Base-by-base conservation (phyloP, 1,139 yeast genomes). In the Zygotorulaspora mrakii region DNA sequence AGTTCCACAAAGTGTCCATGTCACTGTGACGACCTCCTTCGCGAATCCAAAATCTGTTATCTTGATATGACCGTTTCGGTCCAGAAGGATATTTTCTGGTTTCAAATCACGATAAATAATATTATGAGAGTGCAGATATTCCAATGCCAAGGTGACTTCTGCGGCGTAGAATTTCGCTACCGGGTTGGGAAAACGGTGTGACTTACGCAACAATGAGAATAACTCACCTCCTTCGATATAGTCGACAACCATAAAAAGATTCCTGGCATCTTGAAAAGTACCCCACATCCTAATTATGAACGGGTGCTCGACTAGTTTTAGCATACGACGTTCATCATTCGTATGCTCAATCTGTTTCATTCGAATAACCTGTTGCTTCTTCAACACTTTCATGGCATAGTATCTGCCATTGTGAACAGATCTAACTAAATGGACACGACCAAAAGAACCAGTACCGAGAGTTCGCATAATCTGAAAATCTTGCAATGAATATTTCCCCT, bases 341-440 rank as follows among this genome's bases (percentile, higher is more conserved):
- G 97, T 91, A 64, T 91, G 98, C 61, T 91, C 97, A 49, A 91
- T 94, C 67, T 91, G 98, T 65, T 89, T 91, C 96, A 89, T 87
- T 55, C 84, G 82, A 42, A 91, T 89, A 44, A 91, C 94, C 59
- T 89, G 86, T 27, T 84, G 86, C 66, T 91, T 91, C 55, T 88
- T 88, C 53, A 91, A 73, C 24, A 88, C 95, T 60, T 91, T 91
- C 68, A 91, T 87, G 33, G 97, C 97, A 62, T 91, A 91, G 65
- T 81, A 91, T 29, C 97, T 73, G 38, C 94, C 91, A 67, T 91
- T 91, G 66, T 91, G 98, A 36, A 88, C 85, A 7, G 94, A 82
- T 46, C 96, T 71, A 3, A 91, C 96, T 48, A 91, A 70, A 65
- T 91, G 98, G 35, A 91, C 98, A 43, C 98, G 71, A 20, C 98